These are phyloP conservation scores for Camelina neglecta DNA, from an alignment of 345 rosid genomes.

Conservation along the genomic window DNA sequence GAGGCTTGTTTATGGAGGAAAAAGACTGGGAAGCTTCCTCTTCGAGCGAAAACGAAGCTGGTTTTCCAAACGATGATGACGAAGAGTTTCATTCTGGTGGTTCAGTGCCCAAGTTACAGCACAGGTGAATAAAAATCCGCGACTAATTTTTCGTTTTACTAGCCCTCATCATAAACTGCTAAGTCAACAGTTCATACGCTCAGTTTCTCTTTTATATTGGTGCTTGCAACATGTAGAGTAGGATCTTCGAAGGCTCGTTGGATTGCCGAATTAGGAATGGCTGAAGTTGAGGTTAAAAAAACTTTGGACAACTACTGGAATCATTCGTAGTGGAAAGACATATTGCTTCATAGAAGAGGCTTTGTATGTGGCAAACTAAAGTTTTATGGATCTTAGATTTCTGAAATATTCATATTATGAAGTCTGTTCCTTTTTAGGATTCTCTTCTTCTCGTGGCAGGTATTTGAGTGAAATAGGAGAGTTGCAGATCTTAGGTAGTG, in stretches of 20 bases:
- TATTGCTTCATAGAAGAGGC: slow-evolving; percentile 76
- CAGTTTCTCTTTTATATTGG: neutral
- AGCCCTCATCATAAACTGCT: neutral
- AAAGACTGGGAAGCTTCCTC: slow-evolving; percentile 40
- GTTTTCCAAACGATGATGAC: slow-evolving; percentile 33
- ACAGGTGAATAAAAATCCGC: slow-evolving; percentile 47
- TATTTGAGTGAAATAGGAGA: slow-evolving; percentile 82
- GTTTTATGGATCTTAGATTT: neutral
- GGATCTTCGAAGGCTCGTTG: slow-evolving; percentile 70
- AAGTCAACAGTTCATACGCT: neutral
- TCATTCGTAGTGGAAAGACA: slow-evolving; percentile 57
- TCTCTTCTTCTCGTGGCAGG: slow-evolving; percentile 37
- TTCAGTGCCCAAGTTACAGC: slow-evolving; percentile 37
- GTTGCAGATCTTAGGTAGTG: slow-evolving; percentile 54
- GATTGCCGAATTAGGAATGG: slow-evolving; percentile 60
- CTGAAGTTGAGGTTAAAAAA: slow-evolving; percentile 71
- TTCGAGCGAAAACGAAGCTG: slow-evolving; percentile 38
- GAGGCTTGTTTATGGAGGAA: slow-evolving; percentile 23
- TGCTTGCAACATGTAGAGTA: slow-evolving; percentile 27
- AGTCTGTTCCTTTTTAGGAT: neutral
- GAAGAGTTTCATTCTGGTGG: slow-evolving; percentile 41
- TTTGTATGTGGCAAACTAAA: slow-evolving; percentile 53
- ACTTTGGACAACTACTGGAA: slow-evolving; percentile 80
- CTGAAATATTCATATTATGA: neutral
- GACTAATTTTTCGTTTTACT: neutral